phyloP scores from a whole-genome alignment of 2,329 filamentous ascomycete genomes.

The Aspergillus eucalypticola region DNA sequence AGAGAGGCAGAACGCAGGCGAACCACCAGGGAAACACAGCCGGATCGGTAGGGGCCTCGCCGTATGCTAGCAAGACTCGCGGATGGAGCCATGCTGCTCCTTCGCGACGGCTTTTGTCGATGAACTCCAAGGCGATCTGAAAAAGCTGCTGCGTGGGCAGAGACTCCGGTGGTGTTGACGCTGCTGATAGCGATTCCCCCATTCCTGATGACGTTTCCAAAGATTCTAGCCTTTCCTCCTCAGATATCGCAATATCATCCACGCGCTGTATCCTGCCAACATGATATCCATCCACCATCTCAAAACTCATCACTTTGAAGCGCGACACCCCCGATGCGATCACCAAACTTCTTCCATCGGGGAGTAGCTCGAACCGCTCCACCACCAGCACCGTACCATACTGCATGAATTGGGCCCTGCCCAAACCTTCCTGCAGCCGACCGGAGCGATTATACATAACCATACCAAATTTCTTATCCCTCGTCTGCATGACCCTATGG shows the following conservation, averaged over 20 bases:
- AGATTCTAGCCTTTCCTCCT: constrained; percentile 76
- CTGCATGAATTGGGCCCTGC: constrained; percentile 62
- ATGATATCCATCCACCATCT: constrained; percentile 73
- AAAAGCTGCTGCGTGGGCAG: constrained; percentile 73
- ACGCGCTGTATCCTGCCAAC: constrained; percentile 74
- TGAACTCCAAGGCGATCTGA: constrained; percentile 65
- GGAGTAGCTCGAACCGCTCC: constrained; percentile 69
- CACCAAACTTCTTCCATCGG: constrained; percentile 78
- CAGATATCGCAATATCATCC: constrained; percentile 77
- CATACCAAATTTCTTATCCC: constrained; percentile 80
- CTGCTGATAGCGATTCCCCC: constrained; percentile 21
- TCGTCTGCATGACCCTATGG: constrained; percentile 68
- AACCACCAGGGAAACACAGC: constrained; percentile 88
- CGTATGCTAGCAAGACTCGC: constrained; percentile 72
- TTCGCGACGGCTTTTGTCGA: constrained; percentile 65
- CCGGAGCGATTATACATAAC: constrained; percentile 66
- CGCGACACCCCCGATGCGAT: constrained; percentile 75
- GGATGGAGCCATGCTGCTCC: constrained; percentile 75
- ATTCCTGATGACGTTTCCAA: constrained; percentile 55
- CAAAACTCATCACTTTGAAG: constrained; percentile 67
- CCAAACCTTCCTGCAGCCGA: constrained; percentile 56
- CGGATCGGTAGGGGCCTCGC: constrained; percentile 73
- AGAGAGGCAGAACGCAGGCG: constrained; percentile 75
- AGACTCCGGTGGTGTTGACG: constrained; percentile 32
- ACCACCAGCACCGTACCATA: constrained; percentile 80